phyloP scores from a whole-genome alignment of 2,329 filamentous ascomycete species.

The Aspergillus nomiae region DNA sequence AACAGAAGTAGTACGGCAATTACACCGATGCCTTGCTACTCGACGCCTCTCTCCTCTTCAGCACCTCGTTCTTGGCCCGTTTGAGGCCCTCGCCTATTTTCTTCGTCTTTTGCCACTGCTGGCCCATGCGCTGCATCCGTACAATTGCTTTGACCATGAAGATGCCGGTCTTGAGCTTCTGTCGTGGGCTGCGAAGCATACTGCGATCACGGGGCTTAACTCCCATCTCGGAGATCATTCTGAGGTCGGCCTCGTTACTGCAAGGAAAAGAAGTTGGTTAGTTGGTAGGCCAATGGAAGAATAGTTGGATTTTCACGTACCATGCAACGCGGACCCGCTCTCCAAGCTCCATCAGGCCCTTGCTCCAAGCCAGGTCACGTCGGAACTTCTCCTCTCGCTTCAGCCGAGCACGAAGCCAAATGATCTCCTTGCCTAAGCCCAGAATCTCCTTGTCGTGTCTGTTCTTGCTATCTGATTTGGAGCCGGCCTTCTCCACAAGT shows the following conservation, averaged over 20 bases:
- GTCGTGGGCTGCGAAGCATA: conserved; percentile 36
- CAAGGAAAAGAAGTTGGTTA: conserved; percentile 29
- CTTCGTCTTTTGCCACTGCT: conserved; percentile 47
- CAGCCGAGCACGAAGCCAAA: conserved; percentile 83
- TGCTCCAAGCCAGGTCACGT: conserved; percentile 79
- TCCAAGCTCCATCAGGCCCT: conserved; percentile 82
- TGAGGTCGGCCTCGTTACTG: conserved; percentile 90
- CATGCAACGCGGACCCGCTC: conserved; percentile 67
- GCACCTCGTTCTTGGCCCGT: conserved; percentile 44
- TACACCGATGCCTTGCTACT: conserved; percentile 20
- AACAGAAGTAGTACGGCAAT: conserved; percentile 12
- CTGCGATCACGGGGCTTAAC: conserved; percentile 51
- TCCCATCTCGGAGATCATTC: conserved; percentile 81
- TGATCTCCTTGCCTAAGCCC: conserved; percentile 84
- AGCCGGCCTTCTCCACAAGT: conserved; percentile 51
- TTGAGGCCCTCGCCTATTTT: conserved; percentile 47
- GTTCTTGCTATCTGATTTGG: conserved; percentile 46
- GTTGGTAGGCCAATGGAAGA: conserved; percentile 11
- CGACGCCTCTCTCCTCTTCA: conserved; percentile 39
- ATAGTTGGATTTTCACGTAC: conserved; percentile 59
- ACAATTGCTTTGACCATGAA: conserved; percentile 46
- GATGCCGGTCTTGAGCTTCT: conserved; percentile 46
- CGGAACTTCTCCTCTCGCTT: conserved; percentile 79
- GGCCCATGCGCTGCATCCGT: conserved; percentile 49
- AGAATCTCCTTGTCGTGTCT: conserved; percentile 67